Conservation (phyloP, 2,329 filamentous ascomycete genomes). For the Ustulina deusta region DNA sequence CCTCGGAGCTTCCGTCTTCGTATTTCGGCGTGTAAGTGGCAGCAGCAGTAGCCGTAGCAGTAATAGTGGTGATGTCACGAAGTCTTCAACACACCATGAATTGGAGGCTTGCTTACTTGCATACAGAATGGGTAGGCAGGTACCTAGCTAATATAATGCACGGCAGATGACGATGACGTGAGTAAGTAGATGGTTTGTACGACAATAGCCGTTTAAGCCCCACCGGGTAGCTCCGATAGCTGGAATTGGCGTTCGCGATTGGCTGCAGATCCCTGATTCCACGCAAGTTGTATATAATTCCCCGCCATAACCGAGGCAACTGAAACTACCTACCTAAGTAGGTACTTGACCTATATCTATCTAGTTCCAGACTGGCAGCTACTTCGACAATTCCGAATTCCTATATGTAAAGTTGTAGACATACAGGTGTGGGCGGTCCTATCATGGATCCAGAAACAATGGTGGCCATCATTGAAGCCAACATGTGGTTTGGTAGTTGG, state of each 20-base stretch:
- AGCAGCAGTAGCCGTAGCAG: not conserved
- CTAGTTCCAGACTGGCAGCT: not conserved
- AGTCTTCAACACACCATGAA: not conserved
- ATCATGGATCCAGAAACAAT: no score
- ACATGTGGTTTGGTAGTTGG: no score
- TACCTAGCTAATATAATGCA: no score
- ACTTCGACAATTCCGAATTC: no score
- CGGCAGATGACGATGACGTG: not conserved
- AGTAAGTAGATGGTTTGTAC: not conserved
- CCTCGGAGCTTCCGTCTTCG: not conserved
- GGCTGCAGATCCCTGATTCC: not conserved
- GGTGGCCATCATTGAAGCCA: no score
- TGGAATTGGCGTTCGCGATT: not conserved
- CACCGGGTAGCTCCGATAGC: conserved; percentile 3
- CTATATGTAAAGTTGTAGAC: no score
- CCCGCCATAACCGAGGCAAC: conserved; percentile 7
- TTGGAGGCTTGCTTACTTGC: not conserved
- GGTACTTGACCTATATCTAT: no score
- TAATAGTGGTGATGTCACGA: no score
- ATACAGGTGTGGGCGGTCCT: no score
- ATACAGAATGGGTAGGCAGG: no score
- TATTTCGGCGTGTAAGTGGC: not conserved
- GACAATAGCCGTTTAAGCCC: not conserved
- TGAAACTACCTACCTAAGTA: not conserved
- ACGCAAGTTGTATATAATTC: not conserved